Conservation (phyloP, 305 asterid species). For the Fraxinus baroniana region DNA sequence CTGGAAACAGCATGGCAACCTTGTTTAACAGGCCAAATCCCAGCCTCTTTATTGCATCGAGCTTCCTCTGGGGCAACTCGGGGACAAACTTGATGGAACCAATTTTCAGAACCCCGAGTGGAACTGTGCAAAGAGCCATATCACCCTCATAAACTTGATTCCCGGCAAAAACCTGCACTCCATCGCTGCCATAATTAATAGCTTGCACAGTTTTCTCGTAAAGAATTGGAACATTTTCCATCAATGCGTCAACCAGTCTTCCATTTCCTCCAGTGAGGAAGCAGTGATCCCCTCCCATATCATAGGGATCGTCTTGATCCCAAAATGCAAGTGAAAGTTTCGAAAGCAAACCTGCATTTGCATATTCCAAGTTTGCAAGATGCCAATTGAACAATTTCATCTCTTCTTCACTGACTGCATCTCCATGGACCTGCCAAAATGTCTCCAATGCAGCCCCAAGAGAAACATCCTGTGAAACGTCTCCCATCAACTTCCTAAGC, state of each 20-base stretch:
- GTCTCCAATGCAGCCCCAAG: constrained; percentile 97
- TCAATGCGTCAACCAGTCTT: constrained; percentile 70
- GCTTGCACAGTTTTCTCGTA: constrained; percentile 81
- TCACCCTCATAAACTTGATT: constrained; percentile 80
- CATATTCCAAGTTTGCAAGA: constrained; percentile 92
- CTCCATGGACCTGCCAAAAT: constrained; percentile 50
- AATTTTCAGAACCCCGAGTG: constrained; percentile 84
- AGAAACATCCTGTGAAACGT: constrained; percentile 89
- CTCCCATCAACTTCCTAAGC: constrained; percentile 84
- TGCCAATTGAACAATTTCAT: constrained; percentile 84
- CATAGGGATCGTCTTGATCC: constrained; percentile 99
- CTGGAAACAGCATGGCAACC: constrained; percentile 88
- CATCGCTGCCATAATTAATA: constrained; percentile 75
- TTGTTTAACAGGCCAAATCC: constrained; percentile 95
- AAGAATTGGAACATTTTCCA: constrained; percentile 71
- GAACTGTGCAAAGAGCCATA: constrained; percentile 91
- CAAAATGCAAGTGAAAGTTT: constrained; percentile 93
- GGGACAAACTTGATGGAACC: constrained; percentile 85
- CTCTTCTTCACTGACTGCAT: constrained; percentile 61
- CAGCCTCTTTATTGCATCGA: constrained; percentile 85
- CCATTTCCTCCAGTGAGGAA: constrained; percentile 93
- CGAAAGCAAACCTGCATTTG: constrained; percentile 85
- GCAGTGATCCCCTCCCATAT: constrained; percentile 99
- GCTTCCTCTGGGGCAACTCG: constrained; percentile 95
- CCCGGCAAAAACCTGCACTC: constrained; percentile 86